Evolutionary conservation across 2,329 filamentous ascomycete genomes (phyloP).

Genomic region (Fusarium begoniae): DNA sequence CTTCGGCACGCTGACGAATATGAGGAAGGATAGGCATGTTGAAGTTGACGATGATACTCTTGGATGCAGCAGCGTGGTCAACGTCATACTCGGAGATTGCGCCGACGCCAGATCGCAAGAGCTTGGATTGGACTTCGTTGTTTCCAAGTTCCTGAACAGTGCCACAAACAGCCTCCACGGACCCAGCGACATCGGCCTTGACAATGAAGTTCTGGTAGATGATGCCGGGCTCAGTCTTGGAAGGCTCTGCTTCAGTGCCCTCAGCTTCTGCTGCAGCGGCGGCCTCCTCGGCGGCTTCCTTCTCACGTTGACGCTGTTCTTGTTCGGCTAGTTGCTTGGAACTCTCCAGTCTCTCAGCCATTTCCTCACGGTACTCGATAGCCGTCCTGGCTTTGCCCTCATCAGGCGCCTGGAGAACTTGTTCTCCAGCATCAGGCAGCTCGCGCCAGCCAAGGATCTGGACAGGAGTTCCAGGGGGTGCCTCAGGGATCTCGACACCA

Average conservation of each 20-base stretch:
- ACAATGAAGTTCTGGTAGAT: conserved; percentile 81
- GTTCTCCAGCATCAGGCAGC: conserved; percentile 82
- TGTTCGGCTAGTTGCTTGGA: conserved; percentile 83
- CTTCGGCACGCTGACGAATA: conserved; percentile 75
- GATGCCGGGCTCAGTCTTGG: conserved; percentile 52
- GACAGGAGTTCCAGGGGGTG: conserved; percentile 86
- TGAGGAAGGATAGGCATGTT: conserved; percentile 75
- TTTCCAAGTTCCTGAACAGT: conserved; percentile 82
- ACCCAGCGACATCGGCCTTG: conserved; percentile 93
- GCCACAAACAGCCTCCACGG: conserved; percentile 87
- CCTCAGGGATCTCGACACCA: conserved; percentile 75
- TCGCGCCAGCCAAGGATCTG: conserved; percentile 96
- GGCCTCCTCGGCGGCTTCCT: conserved; percentile 52
- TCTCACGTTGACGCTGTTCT: conserved; percentile 69
- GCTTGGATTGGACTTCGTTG: conserved; percentile 79
- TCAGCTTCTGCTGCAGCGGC: conserved; percentile 48
- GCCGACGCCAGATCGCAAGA: conserved; percentile 82
- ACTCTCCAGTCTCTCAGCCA: conserved; percentile 74
- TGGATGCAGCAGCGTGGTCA: conserved; percentile 82
- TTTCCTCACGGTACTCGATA: conserved; percentile 78
- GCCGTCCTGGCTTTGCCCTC: conserved; percentile 84
- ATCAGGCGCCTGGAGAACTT: conserved; percentile 82
- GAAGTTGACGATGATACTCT: conserved; percentile 85
- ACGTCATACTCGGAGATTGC: conserved; percentile 86
- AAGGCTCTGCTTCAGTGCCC: conserved; percentile 52